Conservation (phyloP, 805 yeast genomes). For the Saturnispora dispora region DNA sequence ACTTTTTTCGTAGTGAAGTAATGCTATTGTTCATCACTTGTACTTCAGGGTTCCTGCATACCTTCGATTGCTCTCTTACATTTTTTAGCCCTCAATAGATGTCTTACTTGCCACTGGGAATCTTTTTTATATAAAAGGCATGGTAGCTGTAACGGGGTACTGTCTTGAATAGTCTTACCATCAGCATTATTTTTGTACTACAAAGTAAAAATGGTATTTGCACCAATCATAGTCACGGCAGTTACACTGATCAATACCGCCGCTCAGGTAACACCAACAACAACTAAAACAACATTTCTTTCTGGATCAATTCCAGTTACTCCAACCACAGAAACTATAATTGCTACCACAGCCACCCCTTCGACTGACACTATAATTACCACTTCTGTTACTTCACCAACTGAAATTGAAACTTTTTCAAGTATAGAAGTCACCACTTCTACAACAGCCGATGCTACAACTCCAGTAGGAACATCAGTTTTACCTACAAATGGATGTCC, state of each 20-base stretch:
- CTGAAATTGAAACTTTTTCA: background rate
- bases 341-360: background rate
- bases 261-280: background rate
- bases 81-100: background rate
- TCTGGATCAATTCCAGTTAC: background rate
- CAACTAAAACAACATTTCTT: background rate
- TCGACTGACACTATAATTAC: background rate
- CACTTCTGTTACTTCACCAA: background rate
- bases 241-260: background rate
- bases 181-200: too few relatives aligned
- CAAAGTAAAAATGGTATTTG: background rate
- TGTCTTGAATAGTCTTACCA: too few relatives aligned
- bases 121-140: background rate
- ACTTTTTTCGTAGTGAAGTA: background rate
- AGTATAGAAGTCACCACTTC: background rate
- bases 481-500: constrained; percentile 10
- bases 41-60: background rate
- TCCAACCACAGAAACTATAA: background rate
- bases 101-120: background rate
- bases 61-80: background rate
- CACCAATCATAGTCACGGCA: background rate
- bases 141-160: background rate
- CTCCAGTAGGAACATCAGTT: background rate
- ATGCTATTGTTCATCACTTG: background rate
- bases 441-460: background rate